Conservation (phyloP, 1,284 basidiomycete genomes). For the Thecaphora thlaspeos region DNA sequence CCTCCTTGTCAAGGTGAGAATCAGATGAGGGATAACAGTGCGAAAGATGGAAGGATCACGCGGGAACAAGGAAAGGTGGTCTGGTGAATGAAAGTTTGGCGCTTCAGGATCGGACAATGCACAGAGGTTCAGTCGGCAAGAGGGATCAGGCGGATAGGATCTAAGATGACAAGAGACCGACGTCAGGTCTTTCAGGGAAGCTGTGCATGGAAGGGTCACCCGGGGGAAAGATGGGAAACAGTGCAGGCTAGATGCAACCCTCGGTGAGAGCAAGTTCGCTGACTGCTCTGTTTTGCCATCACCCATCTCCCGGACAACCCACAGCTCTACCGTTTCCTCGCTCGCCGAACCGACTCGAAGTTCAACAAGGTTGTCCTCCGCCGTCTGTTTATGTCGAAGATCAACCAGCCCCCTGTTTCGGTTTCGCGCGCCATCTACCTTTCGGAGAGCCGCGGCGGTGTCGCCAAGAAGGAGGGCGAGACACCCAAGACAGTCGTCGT, state of each 20-base stretch:
- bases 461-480: conserved; percentile 54
- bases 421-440: conserved; percentile 56
- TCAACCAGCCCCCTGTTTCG: conserved; percentile 95
- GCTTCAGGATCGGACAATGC: no score
- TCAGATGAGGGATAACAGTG: not conserved
- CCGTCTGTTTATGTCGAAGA: conserved; percentile 94
- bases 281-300: conserved; percentile 2
- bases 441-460: conserved; percentile 54
- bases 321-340: conserved; percentile 97
- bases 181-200: no score
- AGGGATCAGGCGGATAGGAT: no score
- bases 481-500: conserved; percentile 76
- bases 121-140: no score
- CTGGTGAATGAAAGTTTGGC: not conserved
- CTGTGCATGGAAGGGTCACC: no score
- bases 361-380: conserved; percentile 99
- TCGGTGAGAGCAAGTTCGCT: not conserved
- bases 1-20: conserved; percentile 86
- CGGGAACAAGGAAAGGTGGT: no score
- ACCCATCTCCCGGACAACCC: no score
- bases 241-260: not conserved
- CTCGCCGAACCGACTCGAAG: conserved; percentile 87
- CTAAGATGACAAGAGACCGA: no score
- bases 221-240: no score
- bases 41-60: not conserved